phyloP scores from a whole-genome alignment of 1,284 basidiomycete species.

The Leccinum subatratum region DNA sequence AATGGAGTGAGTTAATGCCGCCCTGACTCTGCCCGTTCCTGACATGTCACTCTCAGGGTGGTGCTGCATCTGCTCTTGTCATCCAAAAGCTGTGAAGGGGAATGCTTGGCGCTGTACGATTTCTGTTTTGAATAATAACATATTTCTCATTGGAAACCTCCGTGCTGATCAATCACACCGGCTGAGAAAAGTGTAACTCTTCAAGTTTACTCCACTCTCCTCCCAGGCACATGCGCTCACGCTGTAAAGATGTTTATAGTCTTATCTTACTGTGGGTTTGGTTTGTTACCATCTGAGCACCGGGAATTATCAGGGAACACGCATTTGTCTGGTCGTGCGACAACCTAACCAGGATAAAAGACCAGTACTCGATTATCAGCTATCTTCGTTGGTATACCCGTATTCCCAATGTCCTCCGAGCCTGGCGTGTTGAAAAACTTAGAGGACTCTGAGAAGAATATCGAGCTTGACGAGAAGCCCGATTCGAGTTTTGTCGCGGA shows the following conservation, averaged over 20 bases:
- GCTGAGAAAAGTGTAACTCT: slow-evolving; percentile 11
- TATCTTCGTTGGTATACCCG: slow-evolving; percentile 3
- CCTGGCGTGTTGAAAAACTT: slow-evolving; percentile 9
- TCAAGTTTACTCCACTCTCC: not conserved
- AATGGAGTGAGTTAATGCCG: slow-evolving; percentile 71
- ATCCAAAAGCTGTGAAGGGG: slow-evolving; percentile 74
- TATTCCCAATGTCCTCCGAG: slow-evolving; percentile 21
- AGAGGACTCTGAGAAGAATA: slow-evolving; percentile 15
- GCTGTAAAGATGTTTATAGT: slow-evolving; percentile 10
- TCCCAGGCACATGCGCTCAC: slow-evolving; percentile 7
- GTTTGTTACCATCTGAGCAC: slow-evolving; percentile 2
- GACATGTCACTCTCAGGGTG: slow-evolving; percentile 55
- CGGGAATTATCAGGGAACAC: slow-evolving; percentile 15
- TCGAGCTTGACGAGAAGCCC: slow-evolving; percentile 17
- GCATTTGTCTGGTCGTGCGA: slow-evolving; percentile 9
- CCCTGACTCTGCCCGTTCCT: slow-evolving; percentile 12
- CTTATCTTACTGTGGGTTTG: slow-evolving; percentile 20
- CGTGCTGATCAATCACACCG: slow-evolving; percentile 6
- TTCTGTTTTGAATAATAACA: slow-evolving; percentile 18
- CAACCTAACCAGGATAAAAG: slow-evolving; percentile 16
- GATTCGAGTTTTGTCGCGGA: slow-evolving; percentile 26
- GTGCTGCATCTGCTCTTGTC: slow-evolving; percentile 86
- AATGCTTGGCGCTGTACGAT: slow-evolving; percentile 21
- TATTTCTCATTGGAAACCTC: slow-evolving; percentile 11
- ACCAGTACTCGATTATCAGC: not conserved